Conservation (phyloP, 768 basidiomycete species). For the Vishniacozyma victoriae region DNA sequence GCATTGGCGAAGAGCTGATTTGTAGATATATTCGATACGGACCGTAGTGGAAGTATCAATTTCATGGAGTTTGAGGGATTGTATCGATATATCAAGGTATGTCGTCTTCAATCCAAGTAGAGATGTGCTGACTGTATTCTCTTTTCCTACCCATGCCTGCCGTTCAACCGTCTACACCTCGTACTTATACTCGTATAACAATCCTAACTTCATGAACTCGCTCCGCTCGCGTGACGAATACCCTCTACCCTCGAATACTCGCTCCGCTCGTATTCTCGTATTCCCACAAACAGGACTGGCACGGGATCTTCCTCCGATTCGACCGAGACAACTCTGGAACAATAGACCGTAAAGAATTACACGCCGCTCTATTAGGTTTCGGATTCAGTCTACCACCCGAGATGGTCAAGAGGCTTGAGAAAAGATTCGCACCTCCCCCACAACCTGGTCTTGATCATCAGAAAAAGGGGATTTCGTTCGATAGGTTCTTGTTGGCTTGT, state of each 20-base stretch:
- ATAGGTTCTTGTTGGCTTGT: slow-evolving; percentile 48
- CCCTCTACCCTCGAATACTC: no score
- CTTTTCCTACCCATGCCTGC: no score
- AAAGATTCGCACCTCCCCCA: slow-evolving; percentile 42
- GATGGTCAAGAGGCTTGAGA: slow-evolving; percentile 45
- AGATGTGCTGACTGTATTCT: no score
- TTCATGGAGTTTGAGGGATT: slow-evolving; percentile 46
- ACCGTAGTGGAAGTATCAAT: slow-evolving; percentile 44
- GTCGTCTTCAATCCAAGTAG: neutral
- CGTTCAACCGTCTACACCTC: neutral
- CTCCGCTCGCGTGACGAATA: neutral
- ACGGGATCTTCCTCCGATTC: slow-evolving; percentile 46
- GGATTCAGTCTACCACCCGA: slow-evolving; percentile 44
- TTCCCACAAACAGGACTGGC: slow-evolving; percentile 41
- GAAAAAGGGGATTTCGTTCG: slow-evolving; percentile 40
- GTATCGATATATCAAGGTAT: slow-evolving; percentile 44
- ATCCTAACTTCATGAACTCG: no score
- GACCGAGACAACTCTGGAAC: slow-evolving; percentile 44
- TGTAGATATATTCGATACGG: slow-evolving; percentile 46
- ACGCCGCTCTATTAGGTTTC: slow-evolving; percentile 43
- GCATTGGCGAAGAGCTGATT: neutral
- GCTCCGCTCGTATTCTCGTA: no score
- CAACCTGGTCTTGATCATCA: neutral
- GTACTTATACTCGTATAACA: neutral
- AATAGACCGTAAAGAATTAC: slow-evolving; percentile 45